These are phyloP conservation scores for Citrus unshiu DNA, from an alignment of 345 rosid species.

Conservation along the genomic window DNA sequence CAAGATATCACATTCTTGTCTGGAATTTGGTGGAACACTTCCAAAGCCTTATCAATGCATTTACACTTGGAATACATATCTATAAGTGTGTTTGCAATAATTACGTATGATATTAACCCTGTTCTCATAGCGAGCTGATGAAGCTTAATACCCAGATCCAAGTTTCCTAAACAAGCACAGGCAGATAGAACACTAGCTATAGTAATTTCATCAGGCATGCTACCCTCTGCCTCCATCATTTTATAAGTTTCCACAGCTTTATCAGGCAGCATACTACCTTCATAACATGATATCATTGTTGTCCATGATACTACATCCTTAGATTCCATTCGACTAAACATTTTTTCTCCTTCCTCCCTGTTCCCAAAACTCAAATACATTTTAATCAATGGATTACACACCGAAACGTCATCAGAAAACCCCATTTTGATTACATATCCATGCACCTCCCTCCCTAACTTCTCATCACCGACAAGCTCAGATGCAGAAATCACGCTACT, in stretches of 20 bases:
- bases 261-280: conserved; percentile 42
- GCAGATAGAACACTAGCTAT: conserved; percentile 66
- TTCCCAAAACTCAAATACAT: conserved; percentile 54
- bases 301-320: conserved; percentile 87
- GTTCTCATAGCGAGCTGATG: conserved; percentile 58
- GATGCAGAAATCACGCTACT: conserved; percentile 72
- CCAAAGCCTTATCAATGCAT: conserved; percentile 56
- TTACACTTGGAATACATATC: conserved; percentile 91
- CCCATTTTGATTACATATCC: conserved; percentile 53
- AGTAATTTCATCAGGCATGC: conserved; percentile 63
- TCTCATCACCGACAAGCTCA: conserved; percentile 57
- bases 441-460: conserved; percentile 63
- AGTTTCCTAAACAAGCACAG: conserved; percentile 56
- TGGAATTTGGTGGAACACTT: conserved; percentile 57
- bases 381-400: conserved; percentile 68
- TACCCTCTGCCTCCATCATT: conserved; percentile 53
- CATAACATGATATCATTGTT: conserved; percentile 78
- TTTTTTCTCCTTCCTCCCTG: conserved; percentile 52
- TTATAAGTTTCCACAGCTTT: conserved; percentile 54
- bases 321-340: conserved; percentile 52
- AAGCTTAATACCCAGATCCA: conserved; percentile 51
- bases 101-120: conserved; percentile 48
- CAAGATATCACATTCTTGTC: conserved; percentile 79
- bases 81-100: conserved; percentile 64
- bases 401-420: conserved; percentile 44